Evolutionary conservation across 2,329 filamentous ascomycete genomes (phyloP), one percentile per base, ranked within the genome.

Genomic region (Aspergillus pseudoglaucus): DNA sequence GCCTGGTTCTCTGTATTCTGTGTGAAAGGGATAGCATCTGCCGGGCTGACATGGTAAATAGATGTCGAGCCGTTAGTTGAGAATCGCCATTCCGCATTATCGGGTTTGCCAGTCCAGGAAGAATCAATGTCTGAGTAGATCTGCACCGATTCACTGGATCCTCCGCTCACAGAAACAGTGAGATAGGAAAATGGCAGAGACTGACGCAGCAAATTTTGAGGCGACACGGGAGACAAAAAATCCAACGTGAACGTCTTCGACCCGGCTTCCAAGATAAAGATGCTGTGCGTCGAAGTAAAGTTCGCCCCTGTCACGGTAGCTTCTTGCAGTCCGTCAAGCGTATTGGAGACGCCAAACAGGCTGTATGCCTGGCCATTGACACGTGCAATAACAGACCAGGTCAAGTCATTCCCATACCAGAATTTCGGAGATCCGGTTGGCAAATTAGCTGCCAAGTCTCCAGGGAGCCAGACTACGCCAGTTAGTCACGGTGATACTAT

Each of bases 161-260:
- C 53, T 2, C 52, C 58, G 8, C 52, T 50, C 3, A 61, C 60
- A 14, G 66, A 65, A 14, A 70, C 63, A 1, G 67, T 72, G n/a
- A 73, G 58, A 45, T 71, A 72, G 42, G 62, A 53, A 49, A 68
- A 72, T 6, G 69, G 69, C 33, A 70, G 54, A 9, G 67, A 70
- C 49, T 72, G 69, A 6, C 69, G 64, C 6, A 65, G 50, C 43
- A 66, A 62, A 44, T 71, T 62, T n/a, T 60, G 59, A 12, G 67
- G 66, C 9, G 64, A 68, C 0, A 71, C 63, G 1, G 68, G 69
- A 17, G 69, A 72, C 48, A 72, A 66, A 51, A 71, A 72, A 47
- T 72, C 68, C 12, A 72, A 55, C 2, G 56, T 61, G 47, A 71
- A 62, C 9, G 50, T 59, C 7, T 58, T 59, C n/a, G 54, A 48